Percentiles rank a stretch among this genome's conserved stretches.
phyloP scores from a whole-genome alignment of 257 asterid species.

The Penstemon eatonii region DNA sequence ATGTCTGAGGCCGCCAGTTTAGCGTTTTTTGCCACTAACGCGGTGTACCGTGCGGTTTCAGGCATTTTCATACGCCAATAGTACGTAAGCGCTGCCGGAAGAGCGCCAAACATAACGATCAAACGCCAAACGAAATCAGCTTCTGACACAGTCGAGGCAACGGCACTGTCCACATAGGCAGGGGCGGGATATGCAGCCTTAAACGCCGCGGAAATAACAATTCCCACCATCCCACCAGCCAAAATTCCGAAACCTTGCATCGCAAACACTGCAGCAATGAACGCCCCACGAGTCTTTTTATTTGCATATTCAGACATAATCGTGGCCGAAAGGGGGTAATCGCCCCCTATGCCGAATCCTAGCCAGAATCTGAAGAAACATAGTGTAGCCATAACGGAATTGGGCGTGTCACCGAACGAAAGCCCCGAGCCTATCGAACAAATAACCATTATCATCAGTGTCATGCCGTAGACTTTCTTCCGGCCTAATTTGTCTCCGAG shows the following conservation, averaged over 20 bases:
- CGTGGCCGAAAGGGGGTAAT: conserved; percentile 47
- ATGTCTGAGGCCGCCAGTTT: conserved; percentile 45
- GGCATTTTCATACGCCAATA: conserved; percentile 63
- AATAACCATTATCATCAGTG: conserved; percentile 36
- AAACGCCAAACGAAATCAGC: conserved; percentile 48
- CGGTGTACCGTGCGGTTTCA: conserved; percentile 52
- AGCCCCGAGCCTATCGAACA: conserved; percentile 43
- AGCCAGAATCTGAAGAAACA: conserved; percentile 45
- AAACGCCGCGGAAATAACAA: conserved; percentile 30
- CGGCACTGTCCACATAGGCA: conserved; percentile 11
- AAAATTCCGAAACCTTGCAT: conserved; percentile 47
- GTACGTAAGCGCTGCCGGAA: conserved; percentile 43
- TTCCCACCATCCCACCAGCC: conserved; percentile 34
- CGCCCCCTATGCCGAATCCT: conserved; percentile 52
- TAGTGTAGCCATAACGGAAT: conserved; percentile 36
- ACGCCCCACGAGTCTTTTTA: conserved; percentile 44
- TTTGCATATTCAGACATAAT: conserved; percentile 48
- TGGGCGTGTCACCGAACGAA: conserved; percentile 35
- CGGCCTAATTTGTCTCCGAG: conserved; percentile 48
- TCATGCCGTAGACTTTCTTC: conserved; percentile 41
- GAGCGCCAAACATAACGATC: conserved; percentile 43
- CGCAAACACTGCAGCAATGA: conserved; percentile 42
- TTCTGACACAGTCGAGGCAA: conserved; percentile 33
- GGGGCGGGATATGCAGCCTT: conserved; percentile 29
- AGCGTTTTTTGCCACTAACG: conserved; percentile 38